Conservation (phyloP, 2,329 filamentous ascomycete genomes). For the Claviceps humidiphila region DNA sequence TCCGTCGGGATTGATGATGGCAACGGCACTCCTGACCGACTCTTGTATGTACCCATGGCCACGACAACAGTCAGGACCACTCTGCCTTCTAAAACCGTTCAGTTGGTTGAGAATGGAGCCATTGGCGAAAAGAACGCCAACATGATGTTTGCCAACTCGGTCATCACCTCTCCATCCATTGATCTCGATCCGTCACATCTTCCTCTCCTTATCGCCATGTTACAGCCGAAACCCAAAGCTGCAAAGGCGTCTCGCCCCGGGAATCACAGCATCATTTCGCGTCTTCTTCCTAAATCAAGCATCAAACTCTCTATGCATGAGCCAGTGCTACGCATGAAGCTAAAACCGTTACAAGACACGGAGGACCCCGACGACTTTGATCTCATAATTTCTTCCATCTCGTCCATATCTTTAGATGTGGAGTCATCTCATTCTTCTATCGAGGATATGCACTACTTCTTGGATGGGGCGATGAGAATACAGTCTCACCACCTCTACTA, state of each 20-base stretch:
- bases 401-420: conserved; percentile 81
- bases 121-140: conserved; percentile 83
- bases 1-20: conserved; percentile 86
- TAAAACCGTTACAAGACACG: conserved; percentile 60
- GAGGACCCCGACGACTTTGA: conserved; percentile 73
- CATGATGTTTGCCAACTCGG: conserved; percentile 89
- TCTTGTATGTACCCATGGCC: conserved; percentile 93
- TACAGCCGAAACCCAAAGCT: conserved; percentile 40
- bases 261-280: conserved; percentile 63
- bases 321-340: conserved; percentile 77
- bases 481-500: conserved; percentile 88
- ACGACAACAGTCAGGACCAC: conserved; percentile 93
- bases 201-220: conserved; percentile 66
- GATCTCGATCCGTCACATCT: conserved; percentile 88
- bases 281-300: conserved; percentile 83
- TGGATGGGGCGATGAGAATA: conserved; percentile 69
- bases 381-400: conserved; percentile 87
- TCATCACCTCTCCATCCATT: conserved; percentile 88
- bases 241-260: conserved; percentile 26
- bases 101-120: conserved; percentile 58
- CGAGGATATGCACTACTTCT: conserved; percentile 73
- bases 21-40: conserved; percentile 69
- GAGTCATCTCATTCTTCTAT: conserved; percentile 89
- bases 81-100: conserved; percentile 83
- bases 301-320: conserved; percentile 96